Evolutionary conservation across 352 stramenopile species (phyloP), one percentile per base, ranked within the genome.

Genomic region (Pythium phragmiticola): DNA sequence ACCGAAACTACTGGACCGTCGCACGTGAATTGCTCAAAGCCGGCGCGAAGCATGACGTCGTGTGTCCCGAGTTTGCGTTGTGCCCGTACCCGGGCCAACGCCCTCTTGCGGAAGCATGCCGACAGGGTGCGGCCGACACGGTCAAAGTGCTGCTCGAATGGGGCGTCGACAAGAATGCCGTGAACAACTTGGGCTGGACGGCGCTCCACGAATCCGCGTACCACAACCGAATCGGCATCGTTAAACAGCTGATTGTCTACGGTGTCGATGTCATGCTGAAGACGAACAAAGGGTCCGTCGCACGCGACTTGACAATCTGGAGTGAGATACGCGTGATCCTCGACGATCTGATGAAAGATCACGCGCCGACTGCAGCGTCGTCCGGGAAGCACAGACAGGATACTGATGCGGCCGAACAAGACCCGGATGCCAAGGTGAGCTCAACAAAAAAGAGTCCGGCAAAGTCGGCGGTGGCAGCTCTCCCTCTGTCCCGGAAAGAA

Each of bases 151-250:
- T 94, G 26, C 66, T 94, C 6, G 86, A 94, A 41, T 90, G 82
- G 76, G 84, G 82, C 13, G 72, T 88, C n/a, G 74, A 91, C 63
- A 92, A 89, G 54, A 90, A 94, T 43, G 82, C 77, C 2, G 74
- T 77, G 21, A 94, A 94, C 71, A 74, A 68, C 17, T 69, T 90
- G 28, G 78, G 84, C 14, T 93, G 82, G 84, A 89, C 80, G n/a
- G 84, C 84, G 21, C 74, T 94, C 6, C 86, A 94, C 52, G 82
- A 93, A 63, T 73, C 86, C 5, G 83, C 81, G 17, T 92, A 93
- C 57, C 84, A 92, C 70, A 92, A 80, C 41, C 82, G 84, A n/a
- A 72, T 86, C 45, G 56, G 69, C 2, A 80, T 93, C 63, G 82
- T 93, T 21, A 82, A 91, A 68, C 74, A 84, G 65, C 67, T 94